Base-by-base conservation (phyloP, 2,329 filamentous ascomycete genomes). In the Clarireedia sp. region DNA sequence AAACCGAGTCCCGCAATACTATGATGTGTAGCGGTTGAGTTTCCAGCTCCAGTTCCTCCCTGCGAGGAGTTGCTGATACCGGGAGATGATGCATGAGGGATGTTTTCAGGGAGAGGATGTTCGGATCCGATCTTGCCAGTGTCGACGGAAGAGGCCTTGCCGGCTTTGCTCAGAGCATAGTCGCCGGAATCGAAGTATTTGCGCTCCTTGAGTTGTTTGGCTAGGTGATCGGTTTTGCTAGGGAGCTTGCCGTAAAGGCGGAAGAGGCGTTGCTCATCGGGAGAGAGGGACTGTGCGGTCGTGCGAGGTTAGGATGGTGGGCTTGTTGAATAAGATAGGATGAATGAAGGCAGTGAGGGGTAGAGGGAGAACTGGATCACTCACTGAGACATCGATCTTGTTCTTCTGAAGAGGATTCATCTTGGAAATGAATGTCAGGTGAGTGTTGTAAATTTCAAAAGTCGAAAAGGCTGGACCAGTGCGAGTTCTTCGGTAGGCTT, bases 381-480 rank as follows among this genome's bases (percentile, higher is more conserved):
- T 77, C 77, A 96, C 94, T 78, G 82, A 91, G 75, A 96, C 81
- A 75, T 99, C 94, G 68, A 97, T 81, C 80, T 99, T 97, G 81
- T 96, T 96, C 81, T 95, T 91, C 80, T 96, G 89, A 73, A 91
- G 90, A 66, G 92, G 92, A 73, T 96, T 96, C 90, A 97, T 95
- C 63, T 66, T 78, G 73, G 59, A 61, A 57, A 33, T 19, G 24
- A 49, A 14, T 17, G 24, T 46, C 33, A 16, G 41, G 8, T 2
- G 29, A 12, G 29, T 14, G 29, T 49, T 36, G 16, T 48, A 40
- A 49, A 19, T 23, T 12, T 12, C n/a, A 33, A 24, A 14, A 9
- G n/a, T 8, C 12, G n/a, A n/a, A 14, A 24, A 49, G 9, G 29
- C 29, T 33, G 10, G 29, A 12, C 9, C 12, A 33, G 29, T 33